Base-by-base conservation (phyloP, 2,329 filamentous ascomycete species). In the Penicillium crustosum region DNA sequence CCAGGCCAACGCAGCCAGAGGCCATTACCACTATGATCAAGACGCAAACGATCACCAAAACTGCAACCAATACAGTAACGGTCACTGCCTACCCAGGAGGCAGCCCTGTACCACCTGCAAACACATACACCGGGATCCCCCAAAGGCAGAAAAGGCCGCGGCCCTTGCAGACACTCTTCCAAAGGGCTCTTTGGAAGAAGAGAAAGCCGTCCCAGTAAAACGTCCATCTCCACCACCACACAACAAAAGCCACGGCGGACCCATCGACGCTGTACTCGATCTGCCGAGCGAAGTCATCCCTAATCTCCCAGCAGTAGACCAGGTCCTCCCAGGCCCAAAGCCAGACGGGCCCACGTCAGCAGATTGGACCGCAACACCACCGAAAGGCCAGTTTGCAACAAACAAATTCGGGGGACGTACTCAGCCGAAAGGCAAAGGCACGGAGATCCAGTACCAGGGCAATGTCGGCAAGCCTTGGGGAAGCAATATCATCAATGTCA, bases 391-490 rank as follows among this genome's bases (percentile, higher is more conserved):
- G 3, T 70, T 66, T 51, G 63, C 65, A 2, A 66, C 47, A 31
- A 45, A 61, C 0, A 66, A 71, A 29, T 77, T 77, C 48, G 75
- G 75, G 19, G 67, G 48, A 2, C 68, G 65, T 49, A 75, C 64
- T 49, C 39, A 49, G n/a, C 55, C 64, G 4, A 50, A 59, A 29
- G 62, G 61, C 25, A 68, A 64, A 31, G 62, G 61, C 21, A 67
- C 64, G 15, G 52, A 58, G 4, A 60, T 68, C 31, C 57, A 62
- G 39, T 77, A 75, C 57, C 49, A 53, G 6, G 75, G 75, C 19
- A 77, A 77, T 54, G 64, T 73, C 13, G 75, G 75, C 31, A 62
- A 47, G n/a, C 75, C 75, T 2, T 75, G 73, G 68, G 74, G 76
- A 44, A 73, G 71, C 69, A 75, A 77, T 66, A 73, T 76, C 54